Conservation (phyloP, 164 flowering plant genomes). For the Pachysandra terminalis region DNA sequence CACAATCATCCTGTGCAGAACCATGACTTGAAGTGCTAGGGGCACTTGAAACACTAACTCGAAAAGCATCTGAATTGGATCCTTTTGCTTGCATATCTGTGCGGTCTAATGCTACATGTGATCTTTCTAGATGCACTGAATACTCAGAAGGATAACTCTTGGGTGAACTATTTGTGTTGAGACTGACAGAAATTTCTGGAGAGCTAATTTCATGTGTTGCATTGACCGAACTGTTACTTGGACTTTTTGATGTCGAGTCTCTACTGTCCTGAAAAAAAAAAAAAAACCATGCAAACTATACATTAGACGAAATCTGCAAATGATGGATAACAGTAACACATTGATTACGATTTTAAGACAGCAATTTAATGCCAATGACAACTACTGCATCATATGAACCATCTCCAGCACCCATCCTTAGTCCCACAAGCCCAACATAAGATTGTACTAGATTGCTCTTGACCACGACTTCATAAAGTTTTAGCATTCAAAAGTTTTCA, state of each 20-base stretch:
- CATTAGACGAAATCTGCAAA: not conserved
- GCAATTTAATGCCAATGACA: too few species aligned
- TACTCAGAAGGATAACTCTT: constrained; percentile 15
- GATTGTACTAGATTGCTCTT: too few species aligned
- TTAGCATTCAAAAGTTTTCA: too few species aligned
- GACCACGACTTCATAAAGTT: too few species aligned
- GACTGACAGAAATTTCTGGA: constrained; percentile 23
- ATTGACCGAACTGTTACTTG: constrained; percentile 32
- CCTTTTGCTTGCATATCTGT: constrained; percentile 41
- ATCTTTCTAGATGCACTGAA: constrained; percentile 16
- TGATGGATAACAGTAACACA: not conserved
- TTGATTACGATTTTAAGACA: too few species aligned
- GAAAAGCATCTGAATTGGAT: constrained; percentile 31
- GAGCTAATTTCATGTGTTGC: constrained; percentile 30
- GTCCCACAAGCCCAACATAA: too few species aligned
- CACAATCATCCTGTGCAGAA: constrained; percentile 39
- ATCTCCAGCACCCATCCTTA: too few species aligned
- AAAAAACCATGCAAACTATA: not conserved
- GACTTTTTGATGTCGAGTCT: constrained; percentile 32
- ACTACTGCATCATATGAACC: too few species aligned
- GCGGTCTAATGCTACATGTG: constrained; percentile 28
- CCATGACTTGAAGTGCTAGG: constrained; percentile 42
- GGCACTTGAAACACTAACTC: constrained; percentile 45
- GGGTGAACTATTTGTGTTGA: constrained; percentile 9
- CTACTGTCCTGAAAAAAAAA: constrained; percentile 33